Evolutionary conservation across 1,284 basidiomycete species (phyloP).

Genomic region (Marasmius oreades): DNA sequence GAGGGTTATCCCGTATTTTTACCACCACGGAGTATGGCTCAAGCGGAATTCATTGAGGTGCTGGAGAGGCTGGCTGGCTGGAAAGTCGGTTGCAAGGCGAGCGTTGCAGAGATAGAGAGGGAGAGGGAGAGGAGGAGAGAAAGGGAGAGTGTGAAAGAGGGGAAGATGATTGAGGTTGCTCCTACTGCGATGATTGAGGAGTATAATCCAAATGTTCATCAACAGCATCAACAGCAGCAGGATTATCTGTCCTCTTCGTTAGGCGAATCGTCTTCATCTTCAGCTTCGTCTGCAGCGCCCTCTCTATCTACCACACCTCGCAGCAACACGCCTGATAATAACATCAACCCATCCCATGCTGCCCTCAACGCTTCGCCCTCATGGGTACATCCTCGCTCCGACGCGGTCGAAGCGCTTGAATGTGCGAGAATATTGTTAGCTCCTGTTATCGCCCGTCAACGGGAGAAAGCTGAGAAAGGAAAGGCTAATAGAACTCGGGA

Average conservation of each 20-base stretch:
- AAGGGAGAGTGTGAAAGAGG: slow-evolving; percentile 24
- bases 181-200: slow-evolving; percentile 21
- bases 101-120: slow-evolving; percentile 3
- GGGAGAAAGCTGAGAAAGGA: slow-evolving; percentile 49
- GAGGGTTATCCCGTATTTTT: slow-evolving; percentile 84
- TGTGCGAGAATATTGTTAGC: slow-evolving; percentile 64
- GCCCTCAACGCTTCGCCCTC: slow-evolving; percentile 12
- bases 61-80: slow-evolving; percentile 75
- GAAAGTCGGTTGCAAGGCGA: slow-evolving; percentile 37
- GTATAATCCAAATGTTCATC: slow-evolving; percentile 9
- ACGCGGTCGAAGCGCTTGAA: slow-evolving; percentile 50
- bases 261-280: slow-evolving; percentile 7
- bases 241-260: neutral
- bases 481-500: slow-evolving; percentile 29
- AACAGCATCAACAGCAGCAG: neutral
- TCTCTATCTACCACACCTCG: slow-evolving; percentile 4
- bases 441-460: slow-evolving; percentile 59
- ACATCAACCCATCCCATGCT: slow-evolving; percentile 5
- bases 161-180: slow-evolving; percentile 33
- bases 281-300: neutral
- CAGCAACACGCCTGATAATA: slow-evolving; percentile 10
- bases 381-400: slow-evolving; percentile 27
- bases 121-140: slow-evolving; percentile 23
- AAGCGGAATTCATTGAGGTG: slow-evolving; percentile 80
- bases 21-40: slow-evolving; percentile 78